Evolutionary conservation across 345 rosid species (phyloP), one percentile per base, ranked within the genome.

Genomic region (Erysimum cheiranthoides): DNA sequence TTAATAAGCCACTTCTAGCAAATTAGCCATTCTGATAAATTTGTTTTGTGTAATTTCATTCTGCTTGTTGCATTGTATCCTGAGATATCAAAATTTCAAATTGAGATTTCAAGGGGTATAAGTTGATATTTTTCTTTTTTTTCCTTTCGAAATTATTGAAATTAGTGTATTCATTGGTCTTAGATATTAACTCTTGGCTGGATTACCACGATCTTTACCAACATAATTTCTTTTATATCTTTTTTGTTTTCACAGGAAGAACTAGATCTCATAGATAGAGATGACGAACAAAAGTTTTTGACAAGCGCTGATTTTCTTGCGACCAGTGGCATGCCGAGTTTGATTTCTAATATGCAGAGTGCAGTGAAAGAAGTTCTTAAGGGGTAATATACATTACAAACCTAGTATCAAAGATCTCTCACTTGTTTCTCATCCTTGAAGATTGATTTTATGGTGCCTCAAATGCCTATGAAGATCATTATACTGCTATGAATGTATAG

Each of bases 251-350:
- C 34, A 25, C 83, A 95, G 97, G 97, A 90, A n/a, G 87, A 88
- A 70, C 82, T 80, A 60, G 91, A 86, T 85, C 87, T 86, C 68
- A 78, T 89, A 61, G 96, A 87, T 59, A 82, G 85, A 81, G 92
- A 88, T 56, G 93, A 89, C 74, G 90, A 88, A 73, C 84, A 89
- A 80, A 93, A 85, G 47, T 93, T 87, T 83, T 83, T 96, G 65
- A 82, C 86, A 28, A 86, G 85, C 73, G 86, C 96, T 13, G 95
- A 90, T 83, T 93, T 80, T 89, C 93, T 93, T 76, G 84, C 96
- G n/a, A 85, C 70, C 73, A 72, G 74, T 84, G 87, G 98, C 73
- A 49, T 93, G 85, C 73, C 72, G 5, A 54, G 73, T 52, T 76
- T 95, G 84, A 82, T 85, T 79, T 70, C 86, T 28, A 64, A 80